Evolutionary conservation across 139 green algal species (phyloP).

Genomic region (Tetradesmus obliquus): DNA sequence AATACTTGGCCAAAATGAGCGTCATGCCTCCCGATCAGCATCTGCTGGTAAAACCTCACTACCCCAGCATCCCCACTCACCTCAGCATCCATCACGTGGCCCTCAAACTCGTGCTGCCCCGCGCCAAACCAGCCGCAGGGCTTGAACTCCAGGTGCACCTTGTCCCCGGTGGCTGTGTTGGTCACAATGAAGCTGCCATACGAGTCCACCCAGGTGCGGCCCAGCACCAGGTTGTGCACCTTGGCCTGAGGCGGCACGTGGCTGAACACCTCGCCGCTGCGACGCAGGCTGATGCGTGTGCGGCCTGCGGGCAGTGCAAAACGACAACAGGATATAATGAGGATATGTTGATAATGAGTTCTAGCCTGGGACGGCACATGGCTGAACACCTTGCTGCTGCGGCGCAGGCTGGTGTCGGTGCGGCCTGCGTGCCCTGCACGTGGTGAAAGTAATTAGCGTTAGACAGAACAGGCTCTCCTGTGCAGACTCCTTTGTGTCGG

Average conservation of each 20-base stretch:
- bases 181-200: slow-evolving; percentile 85
- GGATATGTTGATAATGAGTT: too few species aligned
- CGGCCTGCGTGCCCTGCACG: slow-evolving; percentile 71
- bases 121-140: slow-evolving; percentile 95
- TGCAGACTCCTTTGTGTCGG: too few species aligned
- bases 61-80: slow-evolving; percentile 3
- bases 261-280: slow-evolving; percentile 83
- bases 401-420: slow-evolving; percentile 88
- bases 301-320: slow-evolving; percentile 69
- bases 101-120: slow-evolving; percentile 82
- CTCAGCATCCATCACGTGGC: slow-evolving; percentile 57
- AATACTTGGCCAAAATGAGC: too few species aligned
- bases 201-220: slow-evolving; percentile 94
- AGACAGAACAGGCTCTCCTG: too few species aligned
- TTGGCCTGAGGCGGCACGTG: slow-evolving; percentile 85
- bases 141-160: slow-evolving; percentile 85
- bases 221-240: slow-evolving; percentile 95
- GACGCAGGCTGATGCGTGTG: slow-evolving; percentile 87
- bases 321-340: neutral
- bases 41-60: too few species aligned
- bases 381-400: slow-evolving; percentile 83
- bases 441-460: too few species aligned
- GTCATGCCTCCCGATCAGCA: too few species aligned
- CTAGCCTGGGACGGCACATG: too few species aligned
- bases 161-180: slow-evolving; percentile 84